Conservation (phyloP, 768 basidiomycete species). For the Scleroderma citrinum region DNA sequence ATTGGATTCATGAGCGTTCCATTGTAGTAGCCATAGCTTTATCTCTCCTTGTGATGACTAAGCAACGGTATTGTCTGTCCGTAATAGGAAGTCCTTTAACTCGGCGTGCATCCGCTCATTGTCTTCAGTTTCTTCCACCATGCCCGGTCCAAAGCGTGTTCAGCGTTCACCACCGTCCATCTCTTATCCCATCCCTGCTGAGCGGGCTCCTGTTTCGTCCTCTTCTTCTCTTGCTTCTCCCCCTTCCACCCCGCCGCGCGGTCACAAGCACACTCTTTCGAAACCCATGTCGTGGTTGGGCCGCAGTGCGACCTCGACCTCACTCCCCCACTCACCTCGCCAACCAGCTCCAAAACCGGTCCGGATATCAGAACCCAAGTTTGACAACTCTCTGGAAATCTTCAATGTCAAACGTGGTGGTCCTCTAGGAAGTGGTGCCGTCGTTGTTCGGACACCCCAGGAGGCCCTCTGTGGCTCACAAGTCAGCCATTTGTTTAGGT, state of each 20-base stretch:
- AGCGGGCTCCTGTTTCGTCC: constrained; percentile 23
- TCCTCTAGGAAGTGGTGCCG: constrained; percentile 64
- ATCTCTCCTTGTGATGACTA: too few relatives aligned
- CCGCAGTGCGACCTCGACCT: constrained; percentile 31
- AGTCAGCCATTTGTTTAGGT: constrained; percentile 2
- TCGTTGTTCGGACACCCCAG: constrained; percentile 71
- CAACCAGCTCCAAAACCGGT: constrained; percentile 33
- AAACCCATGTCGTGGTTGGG: constrained; percentile 40
- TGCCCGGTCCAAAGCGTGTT: constrained; percentile 20
- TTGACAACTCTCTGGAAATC: constrained; percentile 28
- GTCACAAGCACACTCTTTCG: constrained; percentile 33
- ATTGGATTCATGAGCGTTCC: too few relatives aligned
- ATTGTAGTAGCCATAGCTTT: too few relatives aligned
- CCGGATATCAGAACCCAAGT: constrained; percentile 41
- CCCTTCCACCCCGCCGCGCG: constrained; percentile 22
- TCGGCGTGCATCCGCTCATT: neutral
- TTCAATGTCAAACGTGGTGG: constrained; percentile 35
- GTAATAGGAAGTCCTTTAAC: too few relatives aligned
- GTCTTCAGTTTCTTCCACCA: constrained; percentile 11
- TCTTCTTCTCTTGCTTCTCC: constrained; percentile 24
- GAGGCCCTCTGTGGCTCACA: constrained; percentile 52
- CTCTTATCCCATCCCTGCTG: constrained; percentile 11
- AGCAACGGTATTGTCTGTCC: too few relatives aligned
- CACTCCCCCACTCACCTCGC: constrained; percentile 14
- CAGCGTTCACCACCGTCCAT: constrained; percentile 14